Evolutionary conservation across 164 flowering plant genomes (phyloP), one percentile per base, ranked within the genome.

Genomic region (Kalanchoe fedtschenkoi): DNA sequence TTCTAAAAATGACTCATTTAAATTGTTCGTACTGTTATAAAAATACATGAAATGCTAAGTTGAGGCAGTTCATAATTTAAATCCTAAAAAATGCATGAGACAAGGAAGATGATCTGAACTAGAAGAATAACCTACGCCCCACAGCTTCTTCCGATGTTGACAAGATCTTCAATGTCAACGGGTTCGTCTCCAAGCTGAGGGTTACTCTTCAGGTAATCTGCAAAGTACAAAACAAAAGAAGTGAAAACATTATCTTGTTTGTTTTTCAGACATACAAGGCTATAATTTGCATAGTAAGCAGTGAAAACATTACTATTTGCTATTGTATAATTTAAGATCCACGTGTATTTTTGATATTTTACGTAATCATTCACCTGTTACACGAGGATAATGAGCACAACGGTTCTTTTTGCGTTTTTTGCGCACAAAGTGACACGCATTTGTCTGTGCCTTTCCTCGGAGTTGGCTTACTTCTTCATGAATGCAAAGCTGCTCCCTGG

Each of bases 401-500:
- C 56, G 68, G 22, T 73, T 80, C 32, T 76, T 80, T 38, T 47
- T 54, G n/a, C 80, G 78, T 63, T 75, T 81, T 73, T 64, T 83
- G 69, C 95, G 72, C 32, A 84, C 73, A 34, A 58, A 73, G 34
- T 75, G 87, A 74, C 99, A 93, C 38, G 97, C 97, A 80, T 88
- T 80, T 38, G 80, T 87, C 63, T 90, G 99, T 61, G 89, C 82
- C 71, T 70, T 88, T 65, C 99, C 99, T 28, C 69, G 86, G 60
- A 88, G 88, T 59, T 69, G 64, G 56, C 82, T 75, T 39, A 93
- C 96, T 59, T 85, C 79, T 8, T 85, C 83, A 71, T 93, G 88
- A 72, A 93, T 88, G 81, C 99, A 93, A 64, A 90, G 71, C 60
- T 93, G 99, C 73, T 90, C 97, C 64, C 99, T 85, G 68, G 99